These are phyloP conservation scores for Solioccasus polychromus DNA, from an alignment of 768 basidiomycete genomes.

Conservation along the genomic window DNA sequence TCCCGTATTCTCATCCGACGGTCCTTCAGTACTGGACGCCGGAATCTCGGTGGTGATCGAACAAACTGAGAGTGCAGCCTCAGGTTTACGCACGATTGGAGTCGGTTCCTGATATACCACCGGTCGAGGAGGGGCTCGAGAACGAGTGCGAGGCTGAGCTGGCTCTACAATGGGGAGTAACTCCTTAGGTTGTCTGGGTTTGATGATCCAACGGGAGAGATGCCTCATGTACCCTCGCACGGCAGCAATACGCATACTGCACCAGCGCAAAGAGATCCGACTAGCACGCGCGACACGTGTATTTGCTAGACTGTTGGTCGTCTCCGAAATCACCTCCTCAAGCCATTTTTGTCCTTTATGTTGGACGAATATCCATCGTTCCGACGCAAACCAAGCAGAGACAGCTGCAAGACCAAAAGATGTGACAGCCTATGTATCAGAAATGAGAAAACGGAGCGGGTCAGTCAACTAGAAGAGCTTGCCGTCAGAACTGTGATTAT, in stretches of 20 bases:
- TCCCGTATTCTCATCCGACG: slow-evolving; percentile 25
- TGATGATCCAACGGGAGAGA: slow-evolving; percentile 25
- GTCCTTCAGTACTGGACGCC: slow-evolving; percentile 26
- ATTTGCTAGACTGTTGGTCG: slow-evolving; percentile 24
- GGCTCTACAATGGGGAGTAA: slow-evolving; percentile 23
- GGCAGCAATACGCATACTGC: slow-evolving; percentile 16
- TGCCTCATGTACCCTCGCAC: slow-evolving; percentile 22
- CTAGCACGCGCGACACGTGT: slow-evolving; percentile 24
- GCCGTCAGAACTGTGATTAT: slow-evolving; percentile 73
- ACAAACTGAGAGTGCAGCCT: slow-evolving; percentile 23
- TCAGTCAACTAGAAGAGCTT: slow-evolving; percentile 12
- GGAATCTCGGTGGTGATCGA: slow-evolving; percentile 27
- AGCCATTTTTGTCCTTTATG: slow-evolving; percentile 53
- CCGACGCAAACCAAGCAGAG: slow-evolving; percentile 52
- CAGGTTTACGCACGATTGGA: slow-evolving; percentile 17
- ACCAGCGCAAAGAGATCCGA: slow-evolving; percentile 27
- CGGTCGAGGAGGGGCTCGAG: slow-evolving; percentile 10
- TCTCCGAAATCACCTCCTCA: slow-evolving; percentile 39
- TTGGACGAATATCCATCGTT: slow-evolving; percentile 46
- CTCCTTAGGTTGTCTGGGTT: slow-evolving; percentile 19
- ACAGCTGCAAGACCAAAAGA: slow-evolving; percentile 48
- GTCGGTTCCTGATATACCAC: slow-evolving; percentile 20
- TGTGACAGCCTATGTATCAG: slow-evolving; percentile 31
- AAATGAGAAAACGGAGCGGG: slow-evolving; percentile 7
- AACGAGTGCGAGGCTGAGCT: slow-evolving; percentile 13